Base-by-base conservation (phyloP, 225 moss, liverwort and hornwort genomes). In the Takakia lepidozioides region DNA sequence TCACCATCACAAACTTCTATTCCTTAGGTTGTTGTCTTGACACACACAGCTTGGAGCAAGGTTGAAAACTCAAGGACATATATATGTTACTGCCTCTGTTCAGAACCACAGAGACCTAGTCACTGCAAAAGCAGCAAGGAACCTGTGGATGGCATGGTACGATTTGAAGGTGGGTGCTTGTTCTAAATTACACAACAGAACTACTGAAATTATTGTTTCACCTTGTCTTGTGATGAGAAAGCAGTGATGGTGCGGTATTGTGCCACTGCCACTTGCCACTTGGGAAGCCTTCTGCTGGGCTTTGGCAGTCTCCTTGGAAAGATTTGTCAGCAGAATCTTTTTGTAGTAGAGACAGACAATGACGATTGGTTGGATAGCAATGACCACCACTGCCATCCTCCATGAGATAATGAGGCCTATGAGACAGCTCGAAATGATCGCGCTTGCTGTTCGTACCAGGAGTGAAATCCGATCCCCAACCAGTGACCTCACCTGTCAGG, bases 171-270 rank as follows among this genome's bases (percentile, higher is more conserved):
- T n/a, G n/a, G n/a, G n/a, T n/a, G n/a, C n/a, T n/a, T n/a, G n/a
- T n/a, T n/a, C n/a, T n/a, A n/a, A n/a, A n/a, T n/a, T n/a, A n/a
- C n/a, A n/a, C n/a, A n/a, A n/a, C n/a, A n/a, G n/a, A n/a, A n/a
- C n/a, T n/a, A n/a, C n/a, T n/a, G n/a, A n/a, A n/a, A n/a, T n/a
- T n/a, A n/a, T n/a, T n/a, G n/a, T n/a, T n/a, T n/a, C 61, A 50
- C 27, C 30, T 27, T 50, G 13, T 50, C 49, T 17, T 50, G 49
- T 25, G 49, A 28, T 27, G 49, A 50, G 13, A 29, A 50, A 8
- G 49, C 49, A 9, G 49, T 50, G 27, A 50, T 50, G 25, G 49
- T 50, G 25, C 49, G 49, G 13, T 27, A 7, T 19, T 50, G 25
- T 0, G 49, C 27, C 14, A 50, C 49, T 14, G 49, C 49, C n/a